Conservation (phyloP, 1,139 yeast species). For the Debaryomycetaceae sp. region DNA sequence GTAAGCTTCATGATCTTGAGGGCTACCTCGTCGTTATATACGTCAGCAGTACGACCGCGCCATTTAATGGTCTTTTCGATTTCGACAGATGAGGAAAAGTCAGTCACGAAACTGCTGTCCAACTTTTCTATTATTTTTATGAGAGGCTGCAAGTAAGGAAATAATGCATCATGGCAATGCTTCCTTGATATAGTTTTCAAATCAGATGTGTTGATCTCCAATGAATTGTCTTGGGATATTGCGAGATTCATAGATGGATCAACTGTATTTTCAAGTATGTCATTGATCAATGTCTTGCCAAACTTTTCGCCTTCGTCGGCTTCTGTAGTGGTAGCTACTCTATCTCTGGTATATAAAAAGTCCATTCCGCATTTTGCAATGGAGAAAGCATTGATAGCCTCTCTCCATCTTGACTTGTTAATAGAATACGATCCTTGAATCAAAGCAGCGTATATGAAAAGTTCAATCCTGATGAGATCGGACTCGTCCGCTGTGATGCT, state of each 20-base stretch:
- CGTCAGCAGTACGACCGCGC: conserved; percentile 69
- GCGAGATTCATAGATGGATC: conserved; percentile 70
- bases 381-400: conserved; percentile 51
- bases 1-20: conserved; percentile 48
- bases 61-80: conserved; percentile 49
- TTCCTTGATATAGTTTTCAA: conserved; percentile 46
- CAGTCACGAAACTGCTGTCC: conserved; percentile 43
- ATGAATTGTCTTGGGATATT: conserved; percentile 36
- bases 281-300: conserved; percentile 48
- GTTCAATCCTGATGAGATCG: conserved; percentile 41
- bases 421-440: conserved; percentile 58
- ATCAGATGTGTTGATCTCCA: conserved; percentile 31
- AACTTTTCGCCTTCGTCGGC: conserved; percentile 18
- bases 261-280: conserved; percentile 55
- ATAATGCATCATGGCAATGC: conserved; percentile 30
- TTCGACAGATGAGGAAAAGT: conserved; percentile 23
- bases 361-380: conserved; percentile 62
- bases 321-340: conserved; percentile 5
- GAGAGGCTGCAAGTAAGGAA: conserved; percentile 34
- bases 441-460: conserved; percentile 57
- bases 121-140: conserved; percentile 34
- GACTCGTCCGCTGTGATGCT: conserved; percentile 33
- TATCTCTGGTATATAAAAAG: conserved; percentile 30
- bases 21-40: conserved; percentile 73
- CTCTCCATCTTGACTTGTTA: conserved; percentile 55